Base-by-base conservation (phyloP, 2,329 filamentous ascomycete genomes). In the Pseudonectria buxi region DNA sequence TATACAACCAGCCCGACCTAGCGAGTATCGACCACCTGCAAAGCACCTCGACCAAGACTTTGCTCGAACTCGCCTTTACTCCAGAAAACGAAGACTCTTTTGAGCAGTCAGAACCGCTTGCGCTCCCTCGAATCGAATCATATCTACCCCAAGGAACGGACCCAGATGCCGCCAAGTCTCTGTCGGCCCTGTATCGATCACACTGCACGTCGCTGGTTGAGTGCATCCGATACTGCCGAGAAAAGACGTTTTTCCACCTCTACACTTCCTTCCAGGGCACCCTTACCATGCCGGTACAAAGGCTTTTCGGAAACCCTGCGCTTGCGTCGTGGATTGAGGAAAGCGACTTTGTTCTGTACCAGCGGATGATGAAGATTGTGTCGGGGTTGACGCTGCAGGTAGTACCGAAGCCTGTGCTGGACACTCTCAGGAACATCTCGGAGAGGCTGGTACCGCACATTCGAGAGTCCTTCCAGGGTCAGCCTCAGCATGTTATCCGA, bases 241-340 rank as follows among this genome's bases (percentile, higher is more conserved):
- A 95, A 61, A 94, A 95, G 64, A 90, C 88, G 6, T 94, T 98
- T 59, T 94, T 95, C 58, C 86, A 94, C 47, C 76, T 95, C 12
- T 95, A 94, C 58, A 89, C 85, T 6, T 92, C 90, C 1, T 96
- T 98, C 59, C 87, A 95, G 54, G 92, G 92, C 36, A 96, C 89
- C 2, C 75, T 98, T 51, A 98, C 92, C 1, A 94, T 95, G 61
- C 92, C 92, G 6, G 90, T 96, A 3, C 88, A 95, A 59, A 95
- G 94, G 60, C 67, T 98, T 3, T 83, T 98, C 52, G 80, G 81
- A 11, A 79, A 94, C 53, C 79, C 83, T 3, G 81, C 80, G 36
- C 68, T 96, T 36, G 86, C 88, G 3, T 75, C 83, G 2, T 98
- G 92, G 92, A 94, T 98, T 42, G 86, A 92, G 56, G 84, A 94